Evolutionary conservation across 2,329 filamentous ascomycete species (phyloP).

Genomic region (Sporothrix dimorphospora): DNA sequence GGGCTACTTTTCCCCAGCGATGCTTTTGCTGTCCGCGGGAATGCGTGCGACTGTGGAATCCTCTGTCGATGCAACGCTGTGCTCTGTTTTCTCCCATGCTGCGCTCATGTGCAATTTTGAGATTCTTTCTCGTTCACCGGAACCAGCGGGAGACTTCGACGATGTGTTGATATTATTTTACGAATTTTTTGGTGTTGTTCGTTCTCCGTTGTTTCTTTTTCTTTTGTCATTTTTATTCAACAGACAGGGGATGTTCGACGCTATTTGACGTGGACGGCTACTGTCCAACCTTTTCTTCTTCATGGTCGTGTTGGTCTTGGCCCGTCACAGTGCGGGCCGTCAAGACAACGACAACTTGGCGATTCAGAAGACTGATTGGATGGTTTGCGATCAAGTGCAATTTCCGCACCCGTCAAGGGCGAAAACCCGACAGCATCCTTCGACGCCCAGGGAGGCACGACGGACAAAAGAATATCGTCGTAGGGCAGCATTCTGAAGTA

Average conservation of each 20-base stretch:
- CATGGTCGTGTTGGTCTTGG: neutral
- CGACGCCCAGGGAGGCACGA: neutral
- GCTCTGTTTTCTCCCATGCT: neutral
- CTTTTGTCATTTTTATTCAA: neutral
- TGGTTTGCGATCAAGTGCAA: neutral
- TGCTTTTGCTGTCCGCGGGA: neutral
- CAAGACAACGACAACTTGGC: neutral
- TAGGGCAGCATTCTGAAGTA: neutral
- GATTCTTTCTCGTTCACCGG: neutral
- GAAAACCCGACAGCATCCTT: neutral
- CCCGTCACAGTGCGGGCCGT: neutral
- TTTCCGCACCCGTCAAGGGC: conserved; percentile 9
- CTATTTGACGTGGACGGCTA: neutral
- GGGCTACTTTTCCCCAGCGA: neutral
- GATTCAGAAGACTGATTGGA: conserved; percentile 10
- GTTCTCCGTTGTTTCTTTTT: neutral
- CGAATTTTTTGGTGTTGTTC: neutral
- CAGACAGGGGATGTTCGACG: neutral
- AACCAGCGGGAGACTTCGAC: too few species aligned
- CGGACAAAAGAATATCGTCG: neutral
- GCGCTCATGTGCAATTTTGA: neutral
- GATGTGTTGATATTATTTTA: neutral
- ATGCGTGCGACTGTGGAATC: neutral
- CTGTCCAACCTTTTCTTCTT: neutral
- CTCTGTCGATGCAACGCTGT: conserved; percentile 12